Base-by-base conservation (phyloP, 495 filamentous ascomycete genomes). In the Massariosphaeria phaeospora region DNA sequence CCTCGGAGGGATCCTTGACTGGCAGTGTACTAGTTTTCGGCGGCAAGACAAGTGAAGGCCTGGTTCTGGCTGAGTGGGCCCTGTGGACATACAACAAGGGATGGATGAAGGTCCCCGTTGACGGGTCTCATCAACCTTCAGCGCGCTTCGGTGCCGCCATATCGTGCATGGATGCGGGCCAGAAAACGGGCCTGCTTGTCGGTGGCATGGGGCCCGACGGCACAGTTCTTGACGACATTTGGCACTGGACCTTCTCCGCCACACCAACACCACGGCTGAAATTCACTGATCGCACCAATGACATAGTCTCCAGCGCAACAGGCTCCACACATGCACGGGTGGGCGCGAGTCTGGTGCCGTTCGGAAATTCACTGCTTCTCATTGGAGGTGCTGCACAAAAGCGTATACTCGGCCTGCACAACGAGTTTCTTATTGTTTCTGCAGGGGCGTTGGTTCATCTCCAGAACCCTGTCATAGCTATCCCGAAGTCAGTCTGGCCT, bases 141-240 rank as follows among this genome's bases (percentile, higher is more conserved):
- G 71, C 81, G 24, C 77, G 82, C 7, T 89, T 87, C 60, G 86
- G 88, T 4, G 79, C 79, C 11, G 63, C 72, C 24, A 68, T 81
- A 59, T 69, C 70, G 27, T 69, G 76, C 12, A 63, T 56, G 45
- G 10, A 26, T 6, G 11, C 66, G 34, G 58, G 63, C 20, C 50
- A 57, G 6, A 48, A 71, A 20, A 60, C 63, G 5, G 88, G 88
- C 1, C 66, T 89, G 1, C 60, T 86, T n/a, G 67, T 77, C 21
- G 87, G 88, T 8, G 89, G 88, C 0, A 79, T 91, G 49, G 69
- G 72, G 20, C 59, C 66, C 18, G 76, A 85, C 61, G 86, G 81
- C 6, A 69, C 71, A 0, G 70, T 91, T 18, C 63, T 78, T 10
- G 66, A 73, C 30, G 80, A 85, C 31, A 66, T 78, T 15, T 83